Evolutionary conservation across 2,329 filamentous ascomycete genomes (phyloP).

Genomic region (Hypoxylon sp.): DNA sequence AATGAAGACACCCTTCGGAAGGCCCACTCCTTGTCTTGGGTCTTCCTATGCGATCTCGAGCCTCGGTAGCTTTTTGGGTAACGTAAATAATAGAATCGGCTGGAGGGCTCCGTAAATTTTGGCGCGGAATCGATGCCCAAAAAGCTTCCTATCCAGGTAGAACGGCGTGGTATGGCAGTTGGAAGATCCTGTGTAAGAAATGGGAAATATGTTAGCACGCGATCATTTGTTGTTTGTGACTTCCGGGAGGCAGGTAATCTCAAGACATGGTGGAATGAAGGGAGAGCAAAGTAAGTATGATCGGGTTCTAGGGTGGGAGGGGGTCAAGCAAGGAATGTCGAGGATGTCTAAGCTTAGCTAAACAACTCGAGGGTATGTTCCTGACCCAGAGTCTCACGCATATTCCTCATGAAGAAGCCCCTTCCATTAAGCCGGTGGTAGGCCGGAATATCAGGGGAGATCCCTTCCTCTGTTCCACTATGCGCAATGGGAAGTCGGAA

Average conservation of each 20-base stretch:
- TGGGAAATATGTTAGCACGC: constrained; percentile 45
- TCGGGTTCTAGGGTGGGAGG: constrained; percentile 45
- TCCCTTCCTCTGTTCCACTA: constrained; percentile 38
- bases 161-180: constrained; percentile 6
- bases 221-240: constrained; percentile 46
- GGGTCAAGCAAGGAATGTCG: constrained; percentile 50
- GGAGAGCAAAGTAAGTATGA: constrained; percentile 45
- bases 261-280: constrained; percentile 52
- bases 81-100: constrained; percentile 16
- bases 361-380: constrained; percentile 42
- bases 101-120: constrained; percentile 14
- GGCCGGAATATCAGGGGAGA: constrained; percentile 35
- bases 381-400: constrained; percentile 42
- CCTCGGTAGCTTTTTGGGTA: constrained; percentile 6
- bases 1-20: constrained; percentile 2
- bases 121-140: constrained; percentile 2
- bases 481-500: constrained; percentile 36
- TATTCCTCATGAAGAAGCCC: constrained; percentile 41
- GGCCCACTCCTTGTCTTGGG: constrained; percentile 6
- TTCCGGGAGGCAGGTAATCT: constrained; percentile 41
- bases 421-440: constrained; percentile 25
- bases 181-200: constrained; percentile 26
- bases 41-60: constrained; percentile 12
- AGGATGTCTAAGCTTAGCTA: constrained; percentile 43
- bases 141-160: constrained; percentile 10